Base-by-base conservation (phyloP, 108 stramenopile genomes). In the Cyclotella choctawhatcheeana region DNA sequence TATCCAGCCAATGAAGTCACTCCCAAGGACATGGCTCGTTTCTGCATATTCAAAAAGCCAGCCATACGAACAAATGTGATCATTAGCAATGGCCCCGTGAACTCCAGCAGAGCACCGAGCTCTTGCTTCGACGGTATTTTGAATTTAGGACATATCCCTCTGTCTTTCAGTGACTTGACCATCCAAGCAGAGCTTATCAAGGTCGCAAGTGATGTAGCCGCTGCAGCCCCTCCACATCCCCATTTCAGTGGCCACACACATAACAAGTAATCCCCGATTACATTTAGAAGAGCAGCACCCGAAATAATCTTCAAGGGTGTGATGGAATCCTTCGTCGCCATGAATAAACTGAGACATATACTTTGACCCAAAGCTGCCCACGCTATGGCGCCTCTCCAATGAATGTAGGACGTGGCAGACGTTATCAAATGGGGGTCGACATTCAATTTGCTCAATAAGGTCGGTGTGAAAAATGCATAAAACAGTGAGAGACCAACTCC, bases 301-400 rank as follows among this genome's bases (percentile, higher is more conserved):
- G 65, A 53, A 47, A 93, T 79, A 65, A 93, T 93, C 73, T 86
- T 90, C 55, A 93, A 56, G 17, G 92, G 92, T 8, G 92, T 93
- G 26, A 89, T 77, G 20, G 88, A 86, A 86, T 93, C 92, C 44
- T 82, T 76, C 32, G 92, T 88, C 2, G 86, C 89, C 83, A 93
- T 73, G 64, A 93, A 78, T 13, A 90, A 61, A 2, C 78, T 79
- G 5, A 93, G 69, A 17, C 69, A 69, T 1, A 86, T 71, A 44
- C 64, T 71, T 55, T 93, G 92, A 10, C 85, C 84, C 73, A 93
- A 62, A 1, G 92, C 89, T 24, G 88, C 86, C 85, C 85, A 87
- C 2, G 92, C 37, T 34, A 66, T 74, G 17, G 64, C 56, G 26
- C 73, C 73, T 25, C 73, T 30, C 73, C 73, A 74, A 71, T 88